phyloP scores from a whole-genome alignment of 2,329 filamentous ascomycete genomes.

The Hypoxylon sp. region DNA sequence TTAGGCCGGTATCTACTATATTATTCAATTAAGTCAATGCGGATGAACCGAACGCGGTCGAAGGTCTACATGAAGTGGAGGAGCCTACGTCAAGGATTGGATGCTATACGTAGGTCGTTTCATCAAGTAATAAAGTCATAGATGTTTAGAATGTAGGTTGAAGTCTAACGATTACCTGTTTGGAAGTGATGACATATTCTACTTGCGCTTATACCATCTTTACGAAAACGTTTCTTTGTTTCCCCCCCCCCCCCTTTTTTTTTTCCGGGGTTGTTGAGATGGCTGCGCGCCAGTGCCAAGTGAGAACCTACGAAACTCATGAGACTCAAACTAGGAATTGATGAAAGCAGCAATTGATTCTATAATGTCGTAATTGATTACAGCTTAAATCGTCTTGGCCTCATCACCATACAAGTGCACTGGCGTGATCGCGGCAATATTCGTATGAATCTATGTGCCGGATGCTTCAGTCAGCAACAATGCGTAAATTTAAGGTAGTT shows the following conservation, averaged over 20 bases:
- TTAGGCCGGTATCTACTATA: neutral
- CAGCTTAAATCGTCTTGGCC: neutral
- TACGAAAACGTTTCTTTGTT: too few relatives aligned
- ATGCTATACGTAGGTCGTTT: neutral
- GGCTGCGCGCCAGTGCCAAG: slow-evolving; percentile 5
- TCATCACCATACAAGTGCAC: neutral
- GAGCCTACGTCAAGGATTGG: slow-evolving; percentile 18
- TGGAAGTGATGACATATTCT: neutral
- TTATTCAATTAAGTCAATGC: slow-evolving; percentile 15
- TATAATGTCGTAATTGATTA: slow-evolving; percentile 32
- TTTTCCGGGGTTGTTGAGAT: neutral
- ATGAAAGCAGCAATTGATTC: slow-evolving; percentile 25
- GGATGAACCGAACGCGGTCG: neutral
- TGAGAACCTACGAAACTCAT: neutral
- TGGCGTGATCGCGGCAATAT: neutral
- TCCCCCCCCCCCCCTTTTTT: too few relatives aligned
- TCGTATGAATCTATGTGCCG: neutral
- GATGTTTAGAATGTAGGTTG: neutral
- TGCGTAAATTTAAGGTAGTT: too few relatives aligned
- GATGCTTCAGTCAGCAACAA: too few relatives aligned
- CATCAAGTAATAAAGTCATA: slow-evolving; percentile 9
- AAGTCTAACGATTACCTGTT: neutral
- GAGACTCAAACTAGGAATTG: slow-evolving; percentile 6
- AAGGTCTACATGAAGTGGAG: slow-evolving; percentile 15
- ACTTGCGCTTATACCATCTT: neutral